These are phyloP conservation scores for Fusarium sp. DNA, from an alignment of 2,329 filamentous ascomycete species.

Conservation along the genomic window DNA sequence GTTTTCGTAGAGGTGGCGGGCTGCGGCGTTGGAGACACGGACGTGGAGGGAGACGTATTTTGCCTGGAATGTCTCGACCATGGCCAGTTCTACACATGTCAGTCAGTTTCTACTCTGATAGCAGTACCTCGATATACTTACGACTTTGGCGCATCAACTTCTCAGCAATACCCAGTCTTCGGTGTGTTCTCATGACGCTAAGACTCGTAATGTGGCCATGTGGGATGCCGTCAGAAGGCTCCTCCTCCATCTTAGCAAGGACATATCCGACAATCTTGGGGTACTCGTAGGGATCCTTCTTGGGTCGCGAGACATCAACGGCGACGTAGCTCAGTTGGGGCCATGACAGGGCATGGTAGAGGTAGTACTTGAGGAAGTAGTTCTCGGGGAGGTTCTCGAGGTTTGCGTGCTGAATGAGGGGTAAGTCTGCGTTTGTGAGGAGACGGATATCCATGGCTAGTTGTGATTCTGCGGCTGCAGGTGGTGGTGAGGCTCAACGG, in stretches of 20 bases:
- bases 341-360: slow-evolving; percentile 98
- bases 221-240: slow-evolving; percentile 86
- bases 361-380: slow-evolving; percentile 99
- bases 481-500: slow-evolving; percentile 13
- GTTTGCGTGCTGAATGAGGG: slow-evolving; percentile 96
- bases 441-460: slow-evolving; percentile 87
- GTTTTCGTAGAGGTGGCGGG: slow-evolving; percentile 90
- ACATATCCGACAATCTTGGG: slow-evolving; percentile 99
- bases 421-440: slow-evolving; percentile 83
- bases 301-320: slow-evolving; percentile 85
- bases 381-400: slow-evolving; percentile 99
- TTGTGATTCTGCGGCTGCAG: neutral
- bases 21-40: slow-evolving; percentile 90
- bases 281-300: slow-evolving; percentile 82
- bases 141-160: slow-evolving; percentile 97
- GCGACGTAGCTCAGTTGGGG: slow-evolving; percentile 97
- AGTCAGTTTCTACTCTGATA: neutral
- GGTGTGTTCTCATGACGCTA: slow-evolving; percentile 95
- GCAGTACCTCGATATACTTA: slow-evolving; percentile 56
- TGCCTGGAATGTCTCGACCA: slow-evolving; percentile 93
- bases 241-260: slow-evolving; percentile 99
- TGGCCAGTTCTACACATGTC: slow-evolving; percentile 76
- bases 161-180: slow-evolving; percentile 90
- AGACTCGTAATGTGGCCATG: slow-evolving; percentile 97
- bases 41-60: slow-evolving; percentile 97